phyloP scores from a whole-genome alignment of 768 basidiomycete genomes.

The Tulasnella sp. region DNA sequence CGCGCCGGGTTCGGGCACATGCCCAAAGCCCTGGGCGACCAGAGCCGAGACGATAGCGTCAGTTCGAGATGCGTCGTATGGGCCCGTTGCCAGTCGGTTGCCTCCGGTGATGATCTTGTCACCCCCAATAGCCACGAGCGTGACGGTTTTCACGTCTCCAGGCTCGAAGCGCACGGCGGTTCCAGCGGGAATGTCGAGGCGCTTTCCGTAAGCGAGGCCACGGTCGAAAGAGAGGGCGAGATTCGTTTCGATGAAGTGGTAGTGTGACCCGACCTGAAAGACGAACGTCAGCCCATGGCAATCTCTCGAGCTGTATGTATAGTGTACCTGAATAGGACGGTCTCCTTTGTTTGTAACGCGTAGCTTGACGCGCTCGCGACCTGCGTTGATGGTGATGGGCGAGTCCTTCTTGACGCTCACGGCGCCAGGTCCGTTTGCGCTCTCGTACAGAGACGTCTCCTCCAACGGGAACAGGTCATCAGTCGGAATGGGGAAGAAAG shows the following conservation, averaged over 20 bases:
- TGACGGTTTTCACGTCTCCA: constrained; percentile 75
- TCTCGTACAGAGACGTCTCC: constrained; percentile 38
- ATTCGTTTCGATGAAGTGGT: constrained; percentile 90
- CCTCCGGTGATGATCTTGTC: constrained; percentile 63
- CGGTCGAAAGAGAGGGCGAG: constrained; percentile 72
- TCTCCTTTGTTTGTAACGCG: constrained; percentile 86
- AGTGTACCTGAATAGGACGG: constrained; percentile 72
- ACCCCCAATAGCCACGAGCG: constrained; percentile 70
- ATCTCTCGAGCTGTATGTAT: neutral
- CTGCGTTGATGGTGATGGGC: constrained; percentile 64
- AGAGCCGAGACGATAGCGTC: constrained; percentile 39
- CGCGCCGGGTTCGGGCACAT: constrained; percentile 56
- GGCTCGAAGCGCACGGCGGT: constrained; percentile 97
- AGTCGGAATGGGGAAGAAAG: constrained; percentile 75
- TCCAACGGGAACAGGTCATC: constrained; percentile 49
- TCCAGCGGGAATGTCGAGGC: constrained; percentile 87
- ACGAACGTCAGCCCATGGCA: neutral
- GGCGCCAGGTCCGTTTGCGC: constrained; percentile 58
- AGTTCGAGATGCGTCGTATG: constrained; percentile 33
- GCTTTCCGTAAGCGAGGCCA: constrained; percentile 61
- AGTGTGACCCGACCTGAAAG: constrained; percentile 79
- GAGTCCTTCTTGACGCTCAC: constrained; percentile 49
- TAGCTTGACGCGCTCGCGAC: constrained; percentile 54
- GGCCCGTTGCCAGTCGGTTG: constrained; percentile 54
- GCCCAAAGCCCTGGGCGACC: constrained; percentile 53